A percentile compares a stretch with the other conserved stretches of the same genome.
Conservation (phyloP, 2,329 filamentous ascomycete species). For the Arthroderma sp. region DNA sequence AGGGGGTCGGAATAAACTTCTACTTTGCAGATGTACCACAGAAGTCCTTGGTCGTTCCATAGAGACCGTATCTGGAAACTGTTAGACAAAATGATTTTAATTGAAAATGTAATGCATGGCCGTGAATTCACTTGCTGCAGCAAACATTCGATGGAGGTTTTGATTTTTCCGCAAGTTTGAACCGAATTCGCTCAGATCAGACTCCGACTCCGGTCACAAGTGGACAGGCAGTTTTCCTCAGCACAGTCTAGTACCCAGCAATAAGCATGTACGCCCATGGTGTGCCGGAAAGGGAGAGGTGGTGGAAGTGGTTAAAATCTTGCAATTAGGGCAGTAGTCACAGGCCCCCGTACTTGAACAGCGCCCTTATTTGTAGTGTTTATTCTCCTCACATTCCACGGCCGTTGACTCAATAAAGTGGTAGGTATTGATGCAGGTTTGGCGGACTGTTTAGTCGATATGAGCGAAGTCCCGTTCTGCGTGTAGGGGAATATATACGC, state of each 20-base stretch:
- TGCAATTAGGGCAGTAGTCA: constrained; percentile 4
- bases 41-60: constrained; percentile 9
- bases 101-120: background rate
- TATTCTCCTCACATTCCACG: constrained; percentile 2
- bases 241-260: background rate
- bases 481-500: background rate
- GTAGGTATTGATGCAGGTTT: background rate
- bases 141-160: constrained; percentile 21
- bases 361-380: constrained; percentile 1
- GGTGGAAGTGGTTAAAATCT: background rate
- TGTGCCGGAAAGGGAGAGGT: too few relatives aligned
- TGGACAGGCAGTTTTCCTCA: constrained; percentile 9
- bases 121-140: constrained; percentile 13
- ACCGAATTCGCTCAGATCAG: constrained; percentile 14
- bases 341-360: constrained; percentile 13
- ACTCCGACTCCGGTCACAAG: constrained; percentile 14
- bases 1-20: background rate
- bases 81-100: background rate
- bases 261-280: background rate
- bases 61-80: constrained; percentile 5
- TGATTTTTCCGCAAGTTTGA: constrained; percentile 7
- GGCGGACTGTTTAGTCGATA: too few relatives aligned
- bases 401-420: background rate
- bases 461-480: too few relatives aligned
- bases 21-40: constrained; percentile 4